Conservation (phyloP, 1,284 basidiomycete genomes). For the Irpex lacteus region DNA sequence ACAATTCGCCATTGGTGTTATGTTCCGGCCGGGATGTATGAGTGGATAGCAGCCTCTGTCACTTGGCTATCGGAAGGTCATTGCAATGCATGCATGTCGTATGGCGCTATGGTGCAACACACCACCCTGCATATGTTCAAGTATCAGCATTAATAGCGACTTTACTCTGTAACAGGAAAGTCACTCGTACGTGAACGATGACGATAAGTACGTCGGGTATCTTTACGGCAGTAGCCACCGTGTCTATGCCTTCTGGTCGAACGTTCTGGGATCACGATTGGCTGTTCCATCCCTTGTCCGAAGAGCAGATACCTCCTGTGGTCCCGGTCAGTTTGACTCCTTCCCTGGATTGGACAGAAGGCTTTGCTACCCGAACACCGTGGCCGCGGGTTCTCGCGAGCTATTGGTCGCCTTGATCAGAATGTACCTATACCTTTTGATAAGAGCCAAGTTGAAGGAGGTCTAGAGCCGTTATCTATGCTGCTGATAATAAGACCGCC, state of each 20-base stretch:
- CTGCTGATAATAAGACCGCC: background rate
- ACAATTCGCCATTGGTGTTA: background rate
- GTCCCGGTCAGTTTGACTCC: background rate
- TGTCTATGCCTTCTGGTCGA: background rate
- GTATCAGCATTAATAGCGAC: background rate
- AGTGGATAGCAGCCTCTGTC: background rate
- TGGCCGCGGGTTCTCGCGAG: too few species aligned
- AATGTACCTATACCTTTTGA: background rate
- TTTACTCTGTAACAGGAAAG: background rate
- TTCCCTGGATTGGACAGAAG: background rate
- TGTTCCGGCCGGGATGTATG: background rate
- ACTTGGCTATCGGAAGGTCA: background rate
- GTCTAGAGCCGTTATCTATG: background rate
- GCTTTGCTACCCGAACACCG: background rate
- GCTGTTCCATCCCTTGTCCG: background rate
- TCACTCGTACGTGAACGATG: background rate
- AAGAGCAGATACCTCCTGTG: background rate
- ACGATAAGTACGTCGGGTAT: background rate
- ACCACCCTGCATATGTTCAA: background rate
- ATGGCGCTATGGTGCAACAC: background rate
- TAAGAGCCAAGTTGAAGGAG: background rate
- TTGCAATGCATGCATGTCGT: background rate
- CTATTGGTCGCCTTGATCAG: too few species aligned
- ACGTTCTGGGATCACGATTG: background rate
- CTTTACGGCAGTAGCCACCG: background rate